Base-by-base conservation (phyloP, 805 yeast species). In the Candida silvicultrix region DNA sequence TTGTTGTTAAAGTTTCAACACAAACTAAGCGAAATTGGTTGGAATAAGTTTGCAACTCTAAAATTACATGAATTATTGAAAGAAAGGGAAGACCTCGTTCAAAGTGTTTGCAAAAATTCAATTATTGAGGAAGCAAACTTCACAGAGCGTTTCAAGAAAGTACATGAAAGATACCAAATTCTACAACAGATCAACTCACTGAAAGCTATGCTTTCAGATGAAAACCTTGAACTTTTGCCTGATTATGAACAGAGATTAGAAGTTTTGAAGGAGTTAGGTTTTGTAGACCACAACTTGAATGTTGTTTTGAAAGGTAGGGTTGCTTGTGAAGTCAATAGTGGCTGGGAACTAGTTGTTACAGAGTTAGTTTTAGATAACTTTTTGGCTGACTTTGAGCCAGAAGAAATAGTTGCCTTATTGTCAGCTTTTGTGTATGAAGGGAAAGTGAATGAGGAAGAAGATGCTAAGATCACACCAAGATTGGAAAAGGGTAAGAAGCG, bases 401-500 rank as follows among this genome's bases (percentile, higher is more conserved):
- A 89, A 59, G 99, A 94, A 64, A 89, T 94, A 50, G 97, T 90
- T n/a, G 98, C 98, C 0, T 70, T 94, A 42, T 66, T 94, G 29
- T 89, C 97, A 0, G 88, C 86, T 34, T 94, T 94, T 68, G 96
- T 94, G 1, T 94, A 87, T 60, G 97, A 94, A 58, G 98, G 97
- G 1, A 47, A 49, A 34, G 74, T 79, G 16, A 73, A 77, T 20
- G 80, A 77, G 35, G 81, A 73, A 16, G 95, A 83, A 48, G 82
- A 79, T 8, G 67, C 77, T 3, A 59, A 65, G 25, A 79, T 77
- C 1, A 85, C 96, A 0, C 96, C 97, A 21, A 73, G 95, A 42
- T 72, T 94, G 43, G 94, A 86, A 44, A 75, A 71, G 50, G 95
- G 95, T 38, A 75, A 77, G 47, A 64, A 63, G 16, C 78, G 78